Evolutionary conservation across 495 filamentous ascomycete genomes (phyloP), one percentile per base, ranked within the genome.

Genomic region (Lichina pygmaea): DNA sequence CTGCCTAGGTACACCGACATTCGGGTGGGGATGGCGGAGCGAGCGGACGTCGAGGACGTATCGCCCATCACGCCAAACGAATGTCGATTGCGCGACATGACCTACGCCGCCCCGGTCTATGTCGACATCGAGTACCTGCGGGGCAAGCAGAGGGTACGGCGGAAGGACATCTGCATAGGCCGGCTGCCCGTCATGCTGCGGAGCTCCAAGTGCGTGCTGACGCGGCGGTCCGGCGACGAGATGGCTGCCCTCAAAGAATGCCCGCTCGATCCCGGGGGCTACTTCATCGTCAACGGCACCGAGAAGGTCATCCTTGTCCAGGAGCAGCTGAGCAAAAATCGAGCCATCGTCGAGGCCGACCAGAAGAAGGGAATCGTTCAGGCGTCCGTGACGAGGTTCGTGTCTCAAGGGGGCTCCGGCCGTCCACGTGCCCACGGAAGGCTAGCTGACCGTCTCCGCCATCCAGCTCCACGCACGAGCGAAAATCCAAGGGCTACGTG

Each of bases 271-370:
- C 89, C 91, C 2, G 89, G 89, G 46, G 89, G 89, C 31, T 99
- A 99, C 58, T 99, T 99, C 55, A 81, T 84, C 48, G 72, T 81
- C 42, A 71, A 74, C 50, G 78, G 78, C 8, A 80, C 78, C 43
- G 89, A 99, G 53, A 95, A 95, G 64, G 89, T 95, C 43, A 95
- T 99, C 55, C 69, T 99, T 11, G 86, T 95, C 34, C 89, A 95
- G 58, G 89, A 99, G 52, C 89, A 95, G 59, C 63, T 95, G 55
- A 95, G 86, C 66, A 95, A 95, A 66, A 99, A 99, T 60, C 70
- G 89, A 63, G 82, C 95, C 48, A 93, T 99, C 55, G 85, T 99
- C 8, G 91, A 99, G 58, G 73, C 77, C 38, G 83, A 89, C 54
- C 69, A 73, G 5, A 86, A 86, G 56, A 93, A 92, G 50, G 78